Evolutionary conservation across 2,329 filamentous ascomycete species (phyloP), one percentile per base, ranked within the genome.

Genomic region (Microthyrium microscopicum): DNA sequence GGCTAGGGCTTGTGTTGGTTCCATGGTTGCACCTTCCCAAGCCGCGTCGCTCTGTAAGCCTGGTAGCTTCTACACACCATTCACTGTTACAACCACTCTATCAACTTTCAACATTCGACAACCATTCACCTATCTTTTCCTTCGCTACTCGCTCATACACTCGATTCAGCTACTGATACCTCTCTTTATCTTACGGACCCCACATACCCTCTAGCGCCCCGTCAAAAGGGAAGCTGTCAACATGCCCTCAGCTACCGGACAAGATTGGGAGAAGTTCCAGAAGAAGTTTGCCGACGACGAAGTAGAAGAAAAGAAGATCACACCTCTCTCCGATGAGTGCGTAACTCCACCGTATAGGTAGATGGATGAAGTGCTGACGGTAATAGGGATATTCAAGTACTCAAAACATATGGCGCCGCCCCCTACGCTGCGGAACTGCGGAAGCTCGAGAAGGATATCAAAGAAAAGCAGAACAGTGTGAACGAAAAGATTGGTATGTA

Each of bases 271-370:
- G 70, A 95, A 95, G 67, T 95, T 93, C 69, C 73, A 81, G 64
- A 94, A 95, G 70, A 85, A 77, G 54, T 98, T 82, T 54, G 87
- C 78, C 53, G 89, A 98, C 53, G 89, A 98, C 50, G 89, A 95
- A 57, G 68, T 85, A 58, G 84, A 92, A 56, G 89, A 98, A 70
- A 98, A 98, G 77, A 98, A 98, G 73, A 98, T 98, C 54, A 87
- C 84, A 39, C 89, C 89, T 44, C 66, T 98, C 41, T 79, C 85
- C 46, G 89, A 95, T 64, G 89, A 95, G 87, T 94, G 70, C 44
- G 79, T 64, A 30, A 9, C 9, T 21, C 12, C 28, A 26, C 33
- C 24, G 32, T 26, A 16, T n/a, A 5, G 4, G 2, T 21, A 9
- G 17, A 20, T 27, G 30, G 21, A 15, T 33, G 31, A 43, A 41